Evolutionary conservation across 2,329 filamentous ascomycete genomes (phyloP), one percentile per base, ranked within the genome.

Genomic region (Trichoderma breve): DNA sequence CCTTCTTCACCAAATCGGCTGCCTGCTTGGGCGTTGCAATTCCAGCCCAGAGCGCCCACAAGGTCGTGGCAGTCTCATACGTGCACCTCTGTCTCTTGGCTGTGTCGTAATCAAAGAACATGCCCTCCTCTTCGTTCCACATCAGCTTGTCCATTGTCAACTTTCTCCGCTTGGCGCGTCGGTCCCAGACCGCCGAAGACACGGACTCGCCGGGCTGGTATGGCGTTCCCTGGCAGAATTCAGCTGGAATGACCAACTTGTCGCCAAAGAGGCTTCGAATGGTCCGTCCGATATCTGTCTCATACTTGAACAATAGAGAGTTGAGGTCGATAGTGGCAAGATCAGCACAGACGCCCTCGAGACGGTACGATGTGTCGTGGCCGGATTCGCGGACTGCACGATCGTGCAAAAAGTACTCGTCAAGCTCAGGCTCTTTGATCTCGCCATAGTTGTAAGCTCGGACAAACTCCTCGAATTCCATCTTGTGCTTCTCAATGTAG

Each of bases 71-170:
- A 74, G 90, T 93, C 83, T 98, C 96, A 80, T 98, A 98, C 15
- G 87, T 89, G 75, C 90, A 94, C 77, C 92, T 93, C 82, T 94
- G 83, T 79, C 94, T 90, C 81, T 92, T 93, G 74, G 88, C 90
- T 0, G 94, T 97, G 83, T 99, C 88, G 82, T 98, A 99, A 83
- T 99, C 96, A 79, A 98, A 98, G 86, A 94, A 99, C 93, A 98
- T 97, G 72, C 95, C 95, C 80, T 93, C 90, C 76, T 93, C 86
- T 76, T 95, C 92, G 79, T 97, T 92, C 96, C 96, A 99, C 80
- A 97, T 90, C 78, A 96, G 94, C 83, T 94, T 96, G 82, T 98
- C 93, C 77, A 98, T 96, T 9, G 90, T 90, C 76, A 91, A 86
- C 85, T 96, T 95, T 78, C 96, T 91, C 77, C 91, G 89, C 83